These are phyloP conservation scores for Nannochloris sp. DNA, from an alignment of 139 green algal species.

Conservation along the genomic window DNA sequence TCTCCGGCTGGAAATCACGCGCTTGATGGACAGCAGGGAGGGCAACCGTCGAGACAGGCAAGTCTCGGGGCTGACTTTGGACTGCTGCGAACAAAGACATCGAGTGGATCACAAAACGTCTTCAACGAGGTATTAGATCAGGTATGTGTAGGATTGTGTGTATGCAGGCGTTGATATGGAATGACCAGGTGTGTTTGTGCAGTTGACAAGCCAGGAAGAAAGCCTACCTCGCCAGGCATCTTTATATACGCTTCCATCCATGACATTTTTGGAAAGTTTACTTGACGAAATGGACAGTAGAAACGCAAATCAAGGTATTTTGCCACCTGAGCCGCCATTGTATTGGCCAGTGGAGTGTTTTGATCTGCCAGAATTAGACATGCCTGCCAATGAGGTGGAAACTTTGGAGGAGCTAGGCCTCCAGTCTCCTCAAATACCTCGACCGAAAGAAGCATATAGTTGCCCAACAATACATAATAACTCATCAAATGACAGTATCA, in stretches of 20 bases:
- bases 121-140: slow-evolving; percentile 8
- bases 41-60: too few species aligned
- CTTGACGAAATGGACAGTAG: slow-evolving; percentile 23
- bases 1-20: too few species aligned
- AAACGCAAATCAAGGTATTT: slow-evolving; percentile 3
- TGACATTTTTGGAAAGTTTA: slow-evolving; percentile 33
- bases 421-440: not conserved
- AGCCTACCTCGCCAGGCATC: slow-evolving; percentile 12
- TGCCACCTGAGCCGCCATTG: slow-evolving; percentile 10
- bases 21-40: too few species aligned
- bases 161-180: not conserved
- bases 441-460: not conserved
- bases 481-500: not conserved
- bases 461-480: not conserved
- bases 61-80: not conserved
- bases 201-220: slow-evolving; percentile 25
- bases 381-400: not conserved
- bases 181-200: not conserved
- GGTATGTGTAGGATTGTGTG: not conserved
- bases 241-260: slow-evolving; percentile 27
- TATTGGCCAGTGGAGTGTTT: slow-evolving; percentile 22
- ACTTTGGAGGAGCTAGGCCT: not conserved
- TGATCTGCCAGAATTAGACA: slow-evolving; percentile 17
- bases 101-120: not conserved
- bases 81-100: not conserved